Base-by-base conservation (phyloP, 192 early-diverging fungal species). In the Funneliformis mosseae region DNA sequence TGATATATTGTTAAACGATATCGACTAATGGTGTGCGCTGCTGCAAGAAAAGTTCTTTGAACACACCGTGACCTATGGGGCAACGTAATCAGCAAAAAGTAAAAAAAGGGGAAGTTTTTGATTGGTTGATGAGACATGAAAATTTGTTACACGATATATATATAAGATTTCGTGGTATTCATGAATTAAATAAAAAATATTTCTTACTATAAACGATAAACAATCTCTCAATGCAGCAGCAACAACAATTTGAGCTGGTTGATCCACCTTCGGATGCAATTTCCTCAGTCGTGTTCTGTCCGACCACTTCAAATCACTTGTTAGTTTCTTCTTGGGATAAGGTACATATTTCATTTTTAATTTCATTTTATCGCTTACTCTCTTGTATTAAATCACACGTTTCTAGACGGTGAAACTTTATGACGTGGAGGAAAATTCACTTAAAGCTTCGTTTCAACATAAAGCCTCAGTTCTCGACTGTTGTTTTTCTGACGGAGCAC, bases 271-370 rank as follows among this genome's bases (percentile, higher is more conserved):
- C 83, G 18, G 97, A 98, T 85, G 96, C 93, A 16, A 96, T 99
- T 78, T 93, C 95, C 5, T 81, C 84, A 11, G 80, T 99, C 2
- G 83, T 77, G 1, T 99, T 97, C 81, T 86, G 89, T 78, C 91
- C 92, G n/a, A 83, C 84, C 10, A 89, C 93, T 48, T 87, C 91
- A 25, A 82, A 82, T 25, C 83, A 91, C 16, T 88, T 99, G 25
- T 88, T 96, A 43, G 94, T 90, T 21, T 91, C 94, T 21, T 95
- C 94, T 55, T 99, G 98, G 98, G 97, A 99, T 83, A 91, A 92
- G 85, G 94, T 95, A 86, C 25, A 21, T 27, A 43, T n/a, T 33
- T 33, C 33, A 43, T 25, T 9, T 23, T 28, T 39, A 61, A 38
- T 21, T 75, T 42, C 4, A 83, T 8, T 42, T 75, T 28, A 79